phyloP scores from a whole-genome alignment of 352 stramenopile genomes.

The Phytophthora parvispora region DNA sequence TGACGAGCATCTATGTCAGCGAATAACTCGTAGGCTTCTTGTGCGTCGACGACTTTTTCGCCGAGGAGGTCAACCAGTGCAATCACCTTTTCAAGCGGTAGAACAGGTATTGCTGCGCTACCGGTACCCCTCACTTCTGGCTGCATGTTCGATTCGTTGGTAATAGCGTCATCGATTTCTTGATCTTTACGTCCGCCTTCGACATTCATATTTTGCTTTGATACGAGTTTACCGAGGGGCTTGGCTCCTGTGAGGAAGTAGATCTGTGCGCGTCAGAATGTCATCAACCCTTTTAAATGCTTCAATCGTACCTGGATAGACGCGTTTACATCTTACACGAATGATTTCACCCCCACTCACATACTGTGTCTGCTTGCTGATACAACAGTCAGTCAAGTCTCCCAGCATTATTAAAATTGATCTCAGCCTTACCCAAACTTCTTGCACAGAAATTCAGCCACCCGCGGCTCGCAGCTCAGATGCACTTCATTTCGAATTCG shows the following conservation, averaged over 20 bases:
- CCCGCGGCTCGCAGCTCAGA: conserved; percentile 52
- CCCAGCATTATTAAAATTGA: neutral
- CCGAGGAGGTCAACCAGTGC: conserved; percentile 71
- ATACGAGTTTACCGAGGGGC: neutral
- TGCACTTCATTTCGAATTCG: conserved; percentile 38
- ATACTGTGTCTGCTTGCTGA: conserved; percentile 46
- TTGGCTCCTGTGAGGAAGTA: neutral
- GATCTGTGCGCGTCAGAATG: no score
- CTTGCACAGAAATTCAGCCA: conserved; percentile 71
- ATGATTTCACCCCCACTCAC: conserved; percentile 65
- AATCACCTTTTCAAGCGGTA: conserved; percentile 57
- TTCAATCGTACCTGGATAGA: conserved; percentile 21
- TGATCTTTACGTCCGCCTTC: neutral
- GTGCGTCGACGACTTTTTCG: conserved; percentile 65
- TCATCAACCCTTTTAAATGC: no score
- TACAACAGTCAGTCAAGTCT: conserved; percentile 1
- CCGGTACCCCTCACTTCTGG: neutral
- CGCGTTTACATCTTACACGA: conserved; percentile 55
- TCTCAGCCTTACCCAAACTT: conserved; percentile 53
- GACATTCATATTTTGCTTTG: neutral
- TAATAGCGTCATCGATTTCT: neutral
- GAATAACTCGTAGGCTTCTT: conserved; percentile 62
- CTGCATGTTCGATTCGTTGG: neutral
- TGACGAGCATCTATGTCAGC: conserved; percentile 22
- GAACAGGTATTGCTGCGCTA: neutral